A percentile compares a stretch with the other conserved stretches of the same genome.
Evolutionary conservation across 345 rosid genomes (phyloP).

Genomic region (Aethionema arabicum): DNA sequence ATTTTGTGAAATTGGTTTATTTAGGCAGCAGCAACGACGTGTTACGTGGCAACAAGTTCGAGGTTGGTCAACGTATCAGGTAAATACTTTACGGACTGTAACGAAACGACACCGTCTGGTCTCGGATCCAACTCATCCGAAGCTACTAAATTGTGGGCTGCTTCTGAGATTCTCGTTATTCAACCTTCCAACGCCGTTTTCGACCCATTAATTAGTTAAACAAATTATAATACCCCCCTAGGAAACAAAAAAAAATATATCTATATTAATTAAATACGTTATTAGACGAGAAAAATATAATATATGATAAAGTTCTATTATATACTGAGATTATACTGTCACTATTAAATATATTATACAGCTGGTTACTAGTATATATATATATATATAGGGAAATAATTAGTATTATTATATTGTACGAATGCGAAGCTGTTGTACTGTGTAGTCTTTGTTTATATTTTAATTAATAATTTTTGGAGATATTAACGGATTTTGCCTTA

Average conservation of each 20-base stretch:
- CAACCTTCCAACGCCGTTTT: conserved; percentile 49
- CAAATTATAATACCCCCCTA: conserved; percentile 10
- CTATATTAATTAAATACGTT: not conserved
- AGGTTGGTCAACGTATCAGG: conserved; percentile 59
- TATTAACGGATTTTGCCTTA: not conserved
- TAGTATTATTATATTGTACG: conserved; percentile 11
- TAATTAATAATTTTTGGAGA: not conserved
- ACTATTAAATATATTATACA: conserved; percentile 1
- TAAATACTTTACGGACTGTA: conserved; percentile 86
- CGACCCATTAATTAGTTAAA: conserved; percentile 41
- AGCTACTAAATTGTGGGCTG: conserved; percentile 77
- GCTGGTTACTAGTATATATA: too few species aligned
- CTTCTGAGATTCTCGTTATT: conserved; percentile 79
- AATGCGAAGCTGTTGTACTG: conserved; percentile 17
- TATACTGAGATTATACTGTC: conserved; percentile 8
- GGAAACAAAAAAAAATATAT: conserved; percentile 11
- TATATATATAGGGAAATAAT: not conserved
- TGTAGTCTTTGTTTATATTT: conserved; percentile 24
- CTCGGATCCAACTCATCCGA: conserved; percentile 64
- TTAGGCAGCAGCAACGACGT: conserved; percentile 96
- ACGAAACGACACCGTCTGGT: conserved; percentile 73
- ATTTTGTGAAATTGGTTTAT: not conserved
- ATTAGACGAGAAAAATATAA: conserved; percentile 9
- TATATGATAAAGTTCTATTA: conserved; percentile 15
- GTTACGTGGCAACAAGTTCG: conserved; percentile 75